Evolutionary conservation across 495 filamentous ascomycete species (phyloP).

Genomic region (Terfezia boudieri): DNA sequence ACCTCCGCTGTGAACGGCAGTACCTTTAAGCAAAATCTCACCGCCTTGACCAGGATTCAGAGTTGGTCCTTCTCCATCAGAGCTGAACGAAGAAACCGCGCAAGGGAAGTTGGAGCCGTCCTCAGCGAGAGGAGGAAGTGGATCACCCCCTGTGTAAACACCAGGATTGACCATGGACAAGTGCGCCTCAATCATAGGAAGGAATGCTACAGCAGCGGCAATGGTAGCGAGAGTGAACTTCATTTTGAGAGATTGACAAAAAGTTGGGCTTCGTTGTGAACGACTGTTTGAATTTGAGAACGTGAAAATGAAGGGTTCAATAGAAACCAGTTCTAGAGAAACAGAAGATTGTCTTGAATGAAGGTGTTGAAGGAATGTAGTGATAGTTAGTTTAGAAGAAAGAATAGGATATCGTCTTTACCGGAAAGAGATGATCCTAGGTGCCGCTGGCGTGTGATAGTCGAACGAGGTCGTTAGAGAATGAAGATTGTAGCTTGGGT

Average conservation of each 20-base stretch:
- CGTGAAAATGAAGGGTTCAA: not conserved
- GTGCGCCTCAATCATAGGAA: conserved; percentile 34
- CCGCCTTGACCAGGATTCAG: conserved; percentile 32
- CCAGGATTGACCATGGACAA: conserved; percentile 47
- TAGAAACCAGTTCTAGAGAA: not conserved
- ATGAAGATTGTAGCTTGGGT: conserved; percentile 5
- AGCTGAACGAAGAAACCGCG: conserved; percentile 3
- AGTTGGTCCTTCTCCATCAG: conserved; percentile 26
- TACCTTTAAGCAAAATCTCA: conserved; percentile 32
- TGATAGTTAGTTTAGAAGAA: not conserved
- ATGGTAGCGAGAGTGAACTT: conserved; percentile 26
- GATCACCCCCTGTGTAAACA: conserved; percentile 34
- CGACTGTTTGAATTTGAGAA: not conserved
- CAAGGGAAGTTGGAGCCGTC: conserved; percentile 58
- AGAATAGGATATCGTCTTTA: conserved; percentile 1
- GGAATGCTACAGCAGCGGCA: conserved; percentile 24
- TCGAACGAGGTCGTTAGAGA: conserved; percentile 12
- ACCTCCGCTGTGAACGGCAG: conserved; percentile 61
- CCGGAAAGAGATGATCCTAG: conserved; percentile 1
- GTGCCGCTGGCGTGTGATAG: conserved; percentile 18
- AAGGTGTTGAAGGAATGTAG: not conserved
- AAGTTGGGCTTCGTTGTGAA: not conserved
- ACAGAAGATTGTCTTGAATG: not conserved
- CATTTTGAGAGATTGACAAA: conserved; percentile 21
- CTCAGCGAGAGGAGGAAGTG: conserved; percentile 30